These are phyloP conservation scores for Zygoascus ofunaensis DNA, from an alignment of 805 yeast species.

Conservation along the genomic window DNA sequence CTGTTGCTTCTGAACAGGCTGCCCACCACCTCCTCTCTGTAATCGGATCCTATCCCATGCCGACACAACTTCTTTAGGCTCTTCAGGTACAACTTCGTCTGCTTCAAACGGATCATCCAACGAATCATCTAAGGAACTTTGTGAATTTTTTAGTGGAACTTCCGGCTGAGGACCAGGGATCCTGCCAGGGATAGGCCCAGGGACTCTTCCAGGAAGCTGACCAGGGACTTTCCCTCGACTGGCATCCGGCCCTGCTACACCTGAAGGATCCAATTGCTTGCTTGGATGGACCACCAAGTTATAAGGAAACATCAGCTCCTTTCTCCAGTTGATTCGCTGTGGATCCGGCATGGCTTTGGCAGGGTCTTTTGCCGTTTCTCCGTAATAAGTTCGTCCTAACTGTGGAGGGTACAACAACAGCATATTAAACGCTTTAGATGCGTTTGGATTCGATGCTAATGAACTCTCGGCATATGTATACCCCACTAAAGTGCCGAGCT, in stretches of 20 bases:
- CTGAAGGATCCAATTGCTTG: neutral
- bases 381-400: slow-evolving; percentile 16
- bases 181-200: slow-evolving; percentile 1
- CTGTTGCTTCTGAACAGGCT: neutral
- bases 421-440: slow-evolving; percentile 8
- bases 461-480: slow-evolving; percentile 6
- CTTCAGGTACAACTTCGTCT: neutral
- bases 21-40: neutral
- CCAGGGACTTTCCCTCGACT: neutral
- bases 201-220: neutral
- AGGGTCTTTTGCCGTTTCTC: slow-evolving; percentile 11
- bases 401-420: slow-evolving; percentile 15
- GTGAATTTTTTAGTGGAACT: neutral
- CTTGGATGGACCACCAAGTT: slow-evolving; percentile 9
- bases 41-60: slow-evolving; percentile 16
- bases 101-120: slow-evolving; percentile 3
- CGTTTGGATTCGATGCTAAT: slow-evolving; percentile 5
- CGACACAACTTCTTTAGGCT: neutral
- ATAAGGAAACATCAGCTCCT: slow-evolving; percentile 15
- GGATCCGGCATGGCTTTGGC: slow-evolving; percentile 17
- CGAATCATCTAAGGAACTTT: neutral
- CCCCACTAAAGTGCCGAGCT: slow-evolving; percentile 7
- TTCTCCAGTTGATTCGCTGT: slow-evolving; percentile 15
- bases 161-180: neutral
- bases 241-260: neutral